Base-by-base conservation (phyloP, 345 rosid genomes). In the Euphorbia pulcherrima region DNA sequence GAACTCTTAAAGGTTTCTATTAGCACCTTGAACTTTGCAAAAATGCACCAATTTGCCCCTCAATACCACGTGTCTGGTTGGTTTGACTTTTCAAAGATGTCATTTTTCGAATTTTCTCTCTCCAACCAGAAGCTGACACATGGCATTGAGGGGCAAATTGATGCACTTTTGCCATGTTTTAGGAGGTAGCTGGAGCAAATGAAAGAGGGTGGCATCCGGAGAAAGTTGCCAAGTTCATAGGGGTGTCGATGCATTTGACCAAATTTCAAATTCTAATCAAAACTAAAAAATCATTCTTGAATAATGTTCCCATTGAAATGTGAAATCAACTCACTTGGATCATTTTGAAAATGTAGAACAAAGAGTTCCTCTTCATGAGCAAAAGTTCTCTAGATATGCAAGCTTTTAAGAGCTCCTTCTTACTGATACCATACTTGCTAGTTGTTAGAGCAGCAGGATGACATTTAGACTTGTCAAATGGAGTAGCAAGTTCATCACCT, bases 331-430 rank as follows among this genome's bases (percentile, higher is more conserved):
- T 58, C 65, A 84, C 85, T 74, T 81, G 82, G 39, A 30, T 17
- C 75, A 78, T 70, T 69, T 79, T 85, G 85, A 88, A 90, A 23
- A 83, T 75, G 73, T 90, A 88, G 73, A 88, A 74, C 61, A 88
- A 88, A 1, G 88, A 86, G 75, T 88, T 90, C 69, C 97, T 86
- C 83, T 88, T 90, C 94, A 90, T 90, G 53, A 90, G 85, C 74
- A 90, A 80, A 69, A 46, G 62, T 72, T 88, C 97, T 78, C 92
- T 81, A 18, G 85, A 79, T 39, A 83, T 65, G 83, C 93, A 88
- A 76, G 92, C 88, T 72, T 80, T 80, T 62, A 88, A 52, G 61
- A 90, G 74, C 59, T 86, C 84, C 77, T 80, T 76, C 81, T 77
- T 78, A 67, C 82, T 80, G 54, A 79, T 81, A 58, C 92, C 90